Percentiles rank a stretch among this genome's conserved stretches.
phyloP scores from a whole-genome alignment of 2,329 filamentous ascomycete species.

The Phyllosticta paracitricarpa region DNA sequence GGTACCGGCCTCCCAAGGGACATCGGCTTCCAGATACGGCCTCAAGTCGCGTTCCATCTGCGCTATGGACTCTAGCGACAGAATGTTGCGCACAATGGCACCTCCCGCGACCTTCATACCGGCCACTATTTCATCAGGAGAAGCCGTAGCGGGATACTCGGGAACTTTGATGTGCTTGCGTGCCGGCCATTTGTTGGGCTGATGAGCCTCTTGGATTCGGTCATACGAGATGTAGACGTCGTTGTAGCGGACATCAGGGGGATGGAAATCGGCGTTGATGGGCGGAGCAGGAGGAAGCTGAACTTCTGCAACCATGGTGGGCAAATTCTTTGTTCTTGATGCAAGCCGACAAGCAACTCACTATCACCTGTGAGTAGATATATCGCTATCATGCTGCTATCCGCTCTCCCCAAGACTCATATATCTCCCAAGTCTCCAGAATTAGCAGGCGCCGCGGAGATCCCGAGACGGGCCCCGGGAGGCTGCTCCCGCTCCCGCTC shows the following conservation, averaged over 20 bases:
- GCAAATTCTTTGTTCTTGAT: neutral
- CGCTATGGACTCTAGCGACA: neutral
- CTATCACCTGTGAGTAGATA: neutral
- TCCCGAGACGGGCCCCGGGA: neutral
- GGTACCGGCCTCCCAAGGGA: neutral
- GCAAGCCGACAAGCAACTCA: neutral
- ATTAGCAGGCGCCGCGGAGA: neutral
- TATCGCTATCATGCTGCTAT: neutral
- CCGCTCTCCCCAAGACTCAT: neutral
- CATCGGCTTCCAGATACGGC: neutral
- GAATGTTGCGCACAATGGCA: neutral
- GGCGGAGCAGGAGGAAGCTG: neutral
- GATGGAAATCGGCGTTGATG: neutral
- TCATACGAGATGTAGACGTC: neutral
- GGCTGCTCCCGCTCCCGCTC: neutral
- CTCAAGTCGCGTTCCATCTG: neutral
- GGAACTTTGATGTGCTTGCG: neutral
- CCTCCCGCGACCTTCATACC: neutral
- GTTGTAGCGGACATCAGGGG: neutral
- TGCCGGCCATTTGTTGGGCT: neutral
- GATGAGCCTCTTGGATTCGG: neutral
- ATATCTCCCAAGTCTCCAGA: neutral
- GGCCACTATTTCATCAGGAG: neutral
- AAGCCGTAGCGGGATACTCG: neutral
- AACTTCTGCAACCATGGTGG: neutral